Percentiles rank a stretch among this genome's conserved stretches.
Evolutionary conservation across 768 basidiomycete genomes (phyloP).

Genomic region (Sarcodon aspratus): DNA sequence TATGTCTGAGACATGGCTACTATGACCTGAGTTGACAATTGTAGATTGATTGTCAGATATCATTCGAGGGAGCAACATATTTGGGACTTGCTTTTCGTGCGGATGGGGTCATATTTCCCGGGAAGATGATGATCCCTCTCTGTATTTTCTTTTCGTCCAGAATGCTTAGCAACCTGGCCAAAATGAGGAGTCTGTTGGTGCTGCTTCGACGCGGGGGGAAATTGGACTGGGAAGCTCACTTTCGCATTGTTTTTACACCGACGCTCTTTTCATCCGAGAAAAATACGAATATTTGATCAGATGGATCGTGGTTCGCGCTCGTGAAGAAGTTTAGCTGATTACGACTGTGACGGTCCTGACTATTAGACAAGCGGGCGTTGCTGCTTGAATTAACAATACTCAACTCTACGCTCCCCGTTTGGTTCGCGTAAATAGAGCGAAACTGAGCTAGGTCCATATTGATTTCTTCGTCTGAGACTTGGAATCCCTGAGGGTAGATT

Average conservation of each 20-base stretch:
- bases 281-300: slow-evolving; percentile 84
- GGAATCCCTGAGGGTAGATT: slow-evolving; percentile 60
- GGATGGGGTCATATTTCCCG: slow-evolving; percentile 92
- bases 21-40: slow-evolving; percentile 57
- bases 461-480: slow-evolving; percentile 91
- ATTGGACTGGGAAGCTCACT: slow-evolving; percentile 39
- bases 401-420: slow-evolving; percentile 74
- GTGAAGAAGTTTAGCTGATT: slow-evolving; percentile 87
- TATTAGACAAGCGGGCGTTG: neutral
- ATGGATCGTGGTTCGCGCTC: slow-evolving; percentile 48
- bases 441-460: slow-evolving; percentile 79
- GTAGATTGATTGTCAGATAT: neutral
- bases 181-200: neutral
- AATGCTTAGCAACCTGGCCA: slow-evolving; percentile 67
- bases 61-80: neutral
- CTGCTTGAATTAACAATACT: neutral
- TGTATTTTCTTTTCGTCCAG: slow-evolving; percentile 87
- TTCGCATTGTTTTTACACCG: slow-evolving; percentile 95
- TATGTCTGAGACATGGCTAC: slow-evolving; percentile 81
- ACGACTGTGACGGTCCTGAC: slow-evolving; percentile 43
- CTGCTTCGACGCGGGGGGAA: neutral
- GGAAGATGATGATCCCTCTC: slow-evolving; percentile 90
- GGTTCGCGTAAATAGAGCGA: slow-evolving; percentile 58
- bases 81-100: slow-evolving; percentile 68
- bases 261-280: slow-evolving; percentile 96